Percentiles rank a stretch among this genome's conserved stretches.
These are phyloP conservation scores for Camillea tinctor DNA, from an alignment of 2,329 filamentous ascomycete genomes.

Conservation along the genomic window DNA sequence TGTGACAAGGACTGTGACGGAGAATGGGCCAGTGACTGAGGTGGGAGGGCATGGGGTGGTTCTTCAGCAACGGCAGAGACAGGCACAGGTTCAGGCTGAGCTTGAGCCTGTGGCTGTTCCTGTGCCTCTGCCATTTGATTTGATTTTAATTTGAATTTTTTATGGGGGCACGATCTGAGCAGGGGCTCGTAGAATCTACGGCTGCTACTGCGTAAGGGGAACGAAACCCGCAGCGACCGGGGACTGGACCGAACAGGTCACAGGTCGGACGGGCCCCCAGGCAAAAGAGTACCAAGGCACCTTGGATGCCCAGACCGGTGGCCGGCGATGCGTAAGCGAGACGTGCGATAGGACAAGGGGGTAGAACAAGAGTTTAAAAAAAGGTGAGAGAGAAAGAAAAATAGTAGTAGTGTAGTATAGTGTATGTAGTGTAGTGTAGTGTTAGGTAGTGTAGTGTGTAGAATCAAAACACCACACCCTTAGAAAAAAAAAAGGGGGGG, in stretches of 20 bases:
- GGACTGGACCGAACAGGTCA: conserved; percentile 27
- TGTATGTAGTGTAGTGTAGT: conserved; percentile 1
- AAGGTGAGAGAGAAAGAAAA: neutral
- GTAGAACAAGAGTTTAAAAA: conserved; percentile 5
- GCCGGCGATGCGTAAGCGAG: conserved; percentile 21
- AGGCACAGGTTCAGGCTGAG: conserved; percentile 33
- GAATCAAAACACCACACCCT: conserved; percentile 11
- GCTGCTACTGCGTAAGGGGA: conserved; percentile 30
- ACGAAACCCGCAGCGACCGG: conserved; percentile 33
- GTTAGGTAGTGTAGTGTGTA: conserved; percentile 15
- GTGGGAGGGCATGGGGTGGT: conserved; percentile 31
- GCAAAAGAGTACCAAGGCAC: conserved; percentile 9
- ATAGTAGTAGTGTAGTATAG: neutral
- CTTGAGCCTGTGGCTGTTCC: conserved; percentile 36
- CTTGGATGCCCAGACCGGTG: conserved; percentile 23
- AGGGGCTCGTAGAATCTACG: conserved; percentile 32
- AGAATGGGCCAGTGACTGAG: conserved; percentile 16
- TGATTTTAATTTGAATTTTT: conserved; percentile 37
- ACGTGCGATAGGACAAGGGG: conserved; percentile 17
- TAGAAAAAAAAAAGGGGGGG: too few relatives aligned
- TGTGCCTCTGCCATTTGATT: conserved; percentile 37
- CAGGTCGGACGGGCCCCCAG: conserved; percentile 14
- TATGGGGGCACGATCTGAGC: conserved; percentile 34
- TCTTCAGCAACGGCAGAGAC: conserved; percentile 33
- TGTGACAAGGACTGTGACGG: conserved; percentile 26